Evolutionary conservation across 2,329 filamentous ascomycete species (phyloP).

Genomic region (Incumbomyces lentus): DNA sequence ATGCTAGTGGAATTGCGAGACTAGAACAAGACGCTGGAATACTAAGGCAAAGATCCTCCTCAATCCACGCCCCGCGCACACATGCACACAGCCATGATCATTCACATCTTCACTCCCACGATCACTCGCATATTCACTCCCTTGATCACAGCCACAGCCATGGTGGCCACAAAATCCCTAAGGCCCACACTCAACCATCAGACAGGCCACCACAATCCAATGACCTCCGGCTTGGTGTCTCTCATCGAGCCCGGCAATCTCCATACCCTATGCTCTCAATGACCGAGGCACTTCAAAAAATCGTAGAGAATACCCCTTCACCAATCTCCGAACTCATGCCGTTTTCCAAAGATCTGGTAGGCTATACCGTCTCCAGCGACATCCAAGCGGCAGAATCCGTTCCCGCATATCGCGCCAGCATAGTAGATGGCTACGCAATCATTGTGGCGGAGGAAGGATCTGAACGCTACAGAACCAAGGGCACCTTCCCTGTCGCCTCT

Average conservation of each 20-base stretch:
- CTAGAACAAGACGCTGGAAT: slow-evolving; percentile 76
- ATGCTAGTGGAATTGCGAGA: slow-evolving; percentile 70
- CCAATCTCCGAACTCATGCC: slow-evolving; percentile 53
- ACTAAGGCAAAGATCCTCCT: slow-evolving; percentile 14
- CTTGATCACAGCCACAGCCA: slow-evolving; percentile 50
- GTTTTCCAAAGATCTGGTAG: slow-evolving; percentile 52
- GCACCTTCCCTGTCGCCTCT: slow-evolving; percentile 73
- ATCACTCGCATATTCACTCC: slow-evolving; percentile 30
- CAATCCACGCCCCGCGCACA: slow-evolving; percentile 9
- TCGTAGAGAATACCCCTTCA: slow-evolving; percentile 61
- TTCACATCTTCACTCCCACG: slow-evolving; percentile 14
- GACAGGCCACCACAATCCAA: slow-evolving; percentile 47
- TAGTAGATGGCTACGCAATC: slow-evolving; percentile 91
- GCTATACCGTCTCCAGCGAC: slow-evolving; percentile 71
- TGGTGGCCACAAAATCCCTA: slow-evolving; percentile 50
- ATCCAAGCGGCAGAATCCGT: slow-evolving; percentile 72
- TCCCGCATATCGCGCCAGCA: slow-evolving; percentile 87
- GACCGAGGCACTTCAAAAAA: slow-evolving; percentile 63
- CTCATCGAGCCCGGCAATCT: slow-evolving; percentile 67
- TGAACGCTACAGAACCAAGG: slow-evolving; percentile 43
- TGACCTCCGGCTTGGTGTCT: slow-evolving; percentile 49
- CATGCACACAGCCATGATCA: slow-evolving; percentile 15
- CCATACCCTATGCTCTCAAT: slow-evolving; percentile 90
- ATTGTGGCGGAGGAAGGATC: slow-evolving; percentile 42
- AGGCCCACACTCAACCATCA: slow-evolving; percentile 60